These are phyloP conservation scores for Imleria badia DNA, from an alignment of 768 basidiomycete genomes.

Conservation along the genomic window DNA sequence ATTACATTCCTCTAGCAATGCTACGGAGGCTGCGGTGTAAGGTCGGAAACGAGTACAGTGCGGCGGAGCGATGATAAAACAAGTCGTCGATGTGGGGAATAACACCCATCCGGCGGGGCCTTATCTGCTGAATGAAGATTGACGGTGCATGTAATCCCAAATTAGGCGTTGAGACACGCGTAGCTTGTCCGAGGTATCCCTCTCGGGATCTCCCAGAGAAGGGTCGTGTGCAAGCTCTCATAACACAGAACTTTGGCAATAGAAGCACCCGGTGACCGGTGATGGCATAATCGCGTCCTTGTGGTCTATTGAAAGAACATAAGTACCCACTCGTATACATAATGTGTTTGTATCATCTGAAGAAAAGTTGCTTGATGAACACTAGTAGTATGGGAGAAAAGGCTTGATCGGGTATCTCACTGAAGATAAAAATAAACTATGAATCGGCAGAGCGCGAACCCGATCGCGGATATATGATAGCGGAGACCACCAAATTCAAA, in stretches of 20 bases:
- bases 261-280: background rate
- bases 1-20: background rate
- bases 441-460: background rate
- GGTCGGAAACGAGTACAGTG: background rate
- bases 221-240: slow-evolving; percentile 5
- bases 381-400: background rate
- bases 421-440: background rate
- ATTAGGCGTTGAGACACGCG: background rate
- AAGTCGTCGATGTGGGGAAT: background rate
- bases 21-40: background rate
- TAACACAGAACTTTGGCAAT: background rate
- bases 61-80: background rate
- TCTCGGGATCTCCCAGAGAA: background rate
- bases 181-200: background rate
- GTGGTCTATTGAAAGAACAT: background rate
- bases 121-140: background rate
- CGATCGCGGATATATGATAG: background rate
- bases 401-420: background rate
- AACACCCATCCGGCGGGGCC: background rate
- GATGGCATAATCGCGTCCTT: background rate
- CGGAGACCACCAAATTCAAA: slow-evolving; percentile 12
- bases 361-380: background rate
- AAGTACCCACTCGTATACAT: background rate
- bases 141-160: background rate
- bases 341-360: background rate